Percentiles rank a stretch among this genome's conserved stretches.
Conservation (phyloP, 2,329 filamentous ascomycete genomes). For the Monosporascus sp. region DNA sequence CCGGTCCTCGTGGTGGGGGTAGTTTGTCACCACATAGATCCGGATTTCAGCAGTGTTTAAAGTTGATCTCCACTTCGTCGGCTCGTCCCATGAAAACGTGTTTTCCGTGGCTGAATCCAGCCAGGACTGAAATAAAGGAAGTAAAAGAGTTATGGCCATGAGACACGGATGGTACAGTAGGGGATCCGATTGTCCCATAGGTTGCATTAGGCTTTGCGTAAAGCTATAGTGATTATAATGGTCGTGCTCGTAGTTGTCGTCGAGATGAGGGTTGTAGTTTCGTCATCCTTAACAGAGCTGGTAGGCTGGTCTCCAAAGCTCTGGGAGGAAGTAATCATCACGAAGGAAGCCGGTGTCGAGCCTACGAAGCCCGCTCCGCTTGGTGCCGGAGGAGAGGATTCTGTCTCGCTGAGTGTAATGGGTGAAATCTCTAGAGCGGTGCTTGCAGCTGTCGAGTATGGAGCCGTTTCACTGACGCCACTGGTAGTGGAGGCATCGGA, state of each 20-base stretch:
- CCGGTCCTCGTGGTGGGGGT: too few relatives aligned
- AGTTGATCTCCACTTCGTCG: not conserved
- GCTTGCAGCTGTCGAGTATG: not conserved
- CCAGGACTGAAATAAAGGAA: not conserved
- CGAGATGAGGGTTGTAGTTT: not conserved
- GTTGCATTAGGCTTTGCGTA: not conserved
- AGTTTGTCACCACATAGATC: not conserved
- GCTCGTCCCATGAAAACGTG: not conserved
- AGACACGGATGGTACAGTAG: not conserved
- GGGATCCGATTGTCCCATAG: not conserved
- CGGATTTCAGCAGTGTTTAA: not conserved
- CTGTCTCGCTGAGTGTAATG: not conserved
- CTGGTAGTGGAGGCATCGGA: not conserved
- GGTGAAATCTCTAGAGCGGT: not conserved
- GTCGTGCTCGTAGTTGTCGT: not conserved
- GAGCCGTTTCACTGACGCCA: not conserved
- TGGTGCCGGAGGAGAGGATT: not conserved
- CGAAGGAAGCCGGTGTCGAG: not conserved
- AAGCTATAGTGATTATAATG: not conserved
- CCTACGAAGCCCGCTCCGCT: not conserved
- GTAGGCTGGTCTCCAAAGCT: not conserved
- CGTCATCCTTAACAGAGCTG: not conserved
- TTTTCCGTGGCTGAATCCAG: not conserved
- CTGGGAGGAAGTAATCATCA: not conserved
- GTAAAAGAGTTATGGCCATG: not conserved